A percentile compares a stretch with the other conserved stretches of the same genome.
phyloP scores from a whole-genome alignment of 106 monocot genomes.

The Phalaenopsis equestris region DNA sequence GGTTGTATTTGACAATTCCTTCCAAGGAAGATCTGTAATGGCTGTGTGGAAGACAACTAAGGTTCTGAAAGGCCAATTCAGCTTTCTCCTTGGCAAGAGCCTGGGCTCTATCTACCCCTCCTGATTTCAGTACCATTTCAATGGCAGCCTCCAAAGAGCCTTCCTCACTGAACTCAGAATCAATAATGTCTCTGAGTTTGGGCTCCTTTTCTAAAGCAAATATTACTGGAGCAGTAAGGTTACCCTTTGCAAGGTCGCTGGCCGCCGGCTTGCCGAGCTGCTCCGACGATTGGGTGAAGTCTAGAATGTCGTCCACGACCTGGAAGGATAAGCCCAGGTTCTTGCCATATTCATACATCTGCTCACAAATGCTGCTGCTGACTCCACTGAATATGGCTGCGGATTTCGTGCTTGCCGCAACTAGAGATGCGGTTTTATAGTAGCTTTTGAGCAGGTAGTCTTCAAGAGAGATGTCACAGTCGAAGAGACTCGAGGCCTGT shows the following conservation, averaged over 20 bases:
- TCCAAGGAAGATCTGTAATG: slow-evolving; percentile 65
- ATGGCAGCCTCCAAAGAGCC: slow-evolving; percentile 67
- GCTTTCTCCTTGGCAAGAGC: slow-evolving; percentile 76
- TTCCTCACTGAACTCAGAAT: slow-evolving; percentile 70
- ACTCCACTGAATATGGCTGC: slow-evolving; percentile 80
- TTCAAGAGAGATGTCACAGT: slow-evolving; percentile 68
- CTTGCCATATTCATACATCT: slow-evolving; percentile 87
- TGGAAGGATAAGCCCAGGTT: slow-evolving; percentile 95
- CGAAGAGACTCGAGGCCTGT: slow-evolving; percentile 81
- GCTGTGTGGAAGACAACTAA: slow-evolving; percentile 62
- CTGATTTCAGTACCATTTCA: slow-evolving; percentile 46
- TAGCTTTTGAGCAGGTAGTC: slow-evolving; percentile 89
- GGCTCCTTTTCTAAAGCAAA: slow-evolving; percentile 74
- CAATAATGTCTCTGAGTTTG: slow-evolving; percentile 67
- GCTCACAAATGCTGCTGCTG: slow-evolving; percentile 30
- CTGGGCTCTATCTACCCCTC: slow-evolving; percentile 63
- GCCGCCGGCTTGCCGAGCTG: slow-evolving; percentile 88
- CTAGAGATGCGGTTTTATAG: slow-evolving; percentile 88
- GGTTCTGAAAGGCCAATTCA: slow-evolving; percentile 49
- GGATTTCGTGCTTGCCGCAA: slow-evolving; percentile 80
- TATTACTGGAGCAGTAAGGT: slow-evolving; percentile 93
- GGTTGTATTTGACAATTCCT: slow-evolving; percentile 77
- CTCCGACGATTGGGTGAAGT: slow-evolving; percentile 90
- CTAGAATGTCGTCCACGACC: slow-evolving; percentile 86
- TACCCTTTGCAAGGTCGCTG: slow-evolving; percentile 78